Evolutionary conservation across 2,329 filamentous ascomycete species (phyloP), one percentile per base, ranked within the genome.

Genomic region (Cladosporium sp.): DNA sequence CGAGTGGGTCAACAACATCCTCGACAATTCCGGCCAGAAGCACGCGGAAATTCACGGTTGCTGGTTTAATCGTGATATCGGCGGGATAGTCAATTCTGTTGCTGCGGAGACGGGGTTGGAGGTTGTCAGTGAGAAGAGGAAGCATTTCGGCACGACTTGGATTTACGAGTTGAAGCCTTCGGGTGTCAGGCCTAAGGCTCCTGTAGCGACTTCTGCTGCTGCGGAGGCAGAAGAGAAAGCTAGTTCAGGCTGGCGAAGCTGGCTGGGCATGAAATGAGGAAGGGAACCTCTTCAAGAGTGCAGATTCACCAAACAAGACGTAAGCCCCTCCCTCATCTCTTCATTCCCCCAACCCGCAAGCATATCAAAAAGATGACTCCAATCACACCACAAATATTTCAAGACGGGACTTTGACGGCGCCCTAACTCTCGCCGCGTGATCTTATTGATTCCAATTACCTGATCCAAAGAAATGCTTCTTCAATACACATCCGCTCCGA

Each of bases 11-110:
- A 76, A 77, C 60, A 61, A 58, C 9, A 57, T 74, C 30, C 59
- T 77, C 45, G 73, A 77, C 56, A 67, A 67, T 47, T 62, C 69
- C 8, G 74, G 74, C 15, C 63, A 71, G 33, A 68, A 67, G 51
- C 74, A 77, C 55, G 74, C 74, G 1, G 69, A 74, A 43, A 65
- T 69, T 39, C 71, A 75, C 53, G 74, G 74, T 15, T 77, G 74
- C 56, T 77, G 74, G 73, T 77, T 70, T 69, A 77, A 77, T 55
- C 73, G 73, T 54, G 74, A 77, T 48, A 74, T 77, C 55, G 73
- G 69, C 7, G 66, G 63, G 49, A 70, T 77, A 49, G 72, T 76
- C 8, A 62, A 71, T 42, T 66, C 71, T n/a, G 75, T 71, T 47
- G 74, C 75, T 7, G 60, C 67, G 47, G 63, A 69, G 36, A 72